A percentile compares a stretch with the other conserved stretches of the same genome.
Conservation (phyloP, 441 rosid genomes). For the Pelargonium cotyledonis region DNA sequence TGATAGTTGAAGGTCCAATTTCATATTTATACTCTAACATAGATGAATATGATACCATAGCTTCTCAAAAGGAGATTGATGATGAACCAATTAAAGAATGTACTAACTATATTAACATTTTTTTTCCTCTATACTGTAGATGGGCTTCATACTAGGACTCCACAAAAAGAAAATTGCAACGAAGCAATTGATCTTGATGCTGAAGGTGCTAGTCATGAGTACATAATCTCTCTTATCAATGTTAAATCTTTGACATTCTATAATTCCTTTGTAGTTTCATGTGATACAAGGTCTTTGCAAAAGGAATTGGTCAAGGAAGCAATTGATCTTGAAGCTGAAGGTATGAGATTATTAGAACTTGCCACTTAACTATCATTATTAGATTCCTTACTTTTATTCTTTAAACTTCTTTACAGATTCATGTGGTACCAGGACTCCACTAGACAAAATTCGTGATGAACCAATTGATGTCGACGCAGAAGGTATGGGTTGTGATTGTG, state of each 20-base stretch:
- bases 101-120: background rate
- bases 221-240: background rate
- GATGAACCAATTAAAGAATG: background rate
- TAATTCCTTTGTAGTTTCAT: background rate
- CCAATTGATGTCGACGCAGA: background rate
- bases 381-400: background rate
- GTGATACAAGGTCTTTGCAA: background rate
- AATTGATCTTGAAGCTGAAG: background rate
- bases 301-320: background rate
- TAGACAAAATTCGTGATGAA: background rate
- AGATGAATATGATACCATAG: background rate
- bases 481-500: background rate
- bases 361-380: background rate
- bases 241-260: background rate
- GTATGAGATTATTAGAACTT: background rate
- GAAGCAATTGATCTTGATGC: slow-evolving; percentile 12
- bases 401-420: slow-evolving; percentile 1
- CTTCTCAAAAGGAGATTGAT: slow-evolving; percentile 5
- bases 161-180: background rate
- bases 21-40: too few relatives aligned
- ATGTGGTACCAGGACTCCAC: background rate
- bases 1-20: too few relatives aligned
- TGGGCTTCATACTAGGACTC: background rate
- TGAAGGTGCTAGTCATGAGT: slow-evolving; percentile 3
- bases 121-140: background rate